Evolutionary conservation across 306 rosid genomes (phyloP), one percentile per base, ranked within the genome.

Genomic region (Acmispon strigosus): DNA sequence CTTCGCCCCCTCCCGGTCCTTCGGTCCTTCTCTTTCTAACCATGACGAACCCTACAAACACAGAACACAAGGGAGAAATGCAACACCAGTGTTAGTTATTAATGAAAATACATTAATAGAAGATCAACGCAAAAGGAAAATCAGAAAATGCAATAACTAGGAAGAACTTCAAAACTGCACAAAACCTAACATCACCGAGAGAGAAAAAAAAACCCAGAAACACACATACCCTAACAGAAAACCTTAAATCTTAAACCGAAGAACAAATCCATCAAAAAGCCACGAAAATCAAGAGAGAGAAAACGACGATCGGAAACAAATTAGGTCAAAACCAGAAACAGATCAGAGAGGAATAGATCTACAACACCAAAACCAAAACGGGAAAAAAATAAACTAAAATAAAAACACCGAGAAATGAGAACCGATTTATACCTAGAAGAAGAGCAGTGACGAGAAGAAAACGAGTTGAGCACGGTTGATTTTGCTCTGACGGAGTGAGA

Each of bases 1-100:
- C 71, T 47, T 89, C 96, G 8, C 93, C 84, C 17, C 82, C 92
- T 47, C 83, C 20, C 0, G 96, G 79, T 61, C 57, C 70, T 50
- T 91, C 99, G 9, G 96, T 78, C 80, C 90, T 84, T 77, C 42
- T 89, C 86, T 95, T 95, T 69, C 89, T 91, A 34, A 75, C 90
- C 97, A 95, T 95, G 41, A 69, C 42, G 66, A 73, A 66, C 9
- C 66, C 96, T 85, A 54, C 62, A 54, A 61, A 51, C 20, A 44
- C 7, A 66, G 1, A 48, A 32, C 11, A 54, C 6, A 55, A 7
- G 12, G 55, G 2, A 36, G 15, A 43, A 3, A 42, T 27, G 32
- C 19, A 27, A 8, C 47, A 7, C 4, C 36, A 29, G 27, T 12
- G 4, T 6, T 48, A 0, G 43, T 19, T 10, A 55, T 16, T 20